phyloP scores from a whole-genome alignment of 2,329 filamentous ascomycete genomes.

The Xylaria sp. region DNA sequence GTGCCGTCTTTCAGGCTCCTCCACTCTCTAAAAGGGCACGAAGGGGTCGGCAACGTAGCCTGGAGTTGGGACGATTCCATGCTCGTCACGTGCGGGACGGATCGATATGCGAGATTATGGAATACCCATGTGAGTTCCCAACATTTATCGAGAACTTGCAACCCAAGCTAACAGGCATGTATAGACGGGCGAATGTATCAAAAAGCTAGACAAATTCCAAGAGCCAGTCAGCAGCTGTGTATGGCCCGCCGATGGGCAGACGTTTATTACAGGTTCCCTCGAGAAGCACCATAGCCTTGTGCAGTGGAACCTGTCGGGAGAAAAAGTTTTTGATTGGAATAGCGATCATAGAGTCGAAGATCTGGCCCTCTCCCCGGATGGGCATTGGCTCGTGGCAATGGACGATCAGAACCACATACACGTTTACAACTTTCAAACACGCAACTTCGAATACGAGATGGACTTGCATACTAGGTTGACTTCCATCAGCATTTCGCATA shows the following conservation, averaged over 20 bases:
- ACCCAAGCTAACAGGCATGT: constrained; percentile 18
- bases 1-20: constrained; percentile 69
- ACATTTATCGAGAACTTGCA: background rate
- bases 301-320: constrained; percentile 69
- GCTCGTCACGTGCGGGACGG: constrained; percentile 80
- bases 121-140: constrained; percentile 61
- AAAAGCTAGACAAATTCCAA: constrained; percentile 69
- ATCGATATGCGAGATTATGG: constrained; percentile 76
- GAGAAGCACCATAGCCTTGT: constrained; percentile 68
- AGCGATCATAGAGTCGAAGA: constrained; percentile 79
- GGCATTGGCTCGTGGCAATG: constrained; percentile 77
- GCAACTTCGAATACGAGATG: constrained; percentile 75
- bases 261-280: constrained; percentile 79
- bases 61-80: constrained; percentile 93
- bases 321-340: constrained; percentile 66
- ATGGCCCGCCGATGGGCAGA: constrained; percentile 80
- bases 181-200: constrained; percentile 65
- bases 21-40: constrained; percentile 66
- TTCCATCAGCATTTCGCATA: constrained; percentile 78
- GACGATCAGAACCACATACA: constrained; percentile 71
- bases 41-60: constrained; percentile 75
- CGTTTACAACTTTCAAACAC: constrained; percentile 79
- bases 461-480: constrained; percentile 71
- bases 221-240: constrained; percentile 86
- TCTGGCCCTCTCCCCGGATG: constrained; percentile 79